Evolutionary conservation across 352 stramenopile genomes (phyloP), one percentile per base, ranked within the genome.

Genomic region (Phytophthora pisi): DNA sequence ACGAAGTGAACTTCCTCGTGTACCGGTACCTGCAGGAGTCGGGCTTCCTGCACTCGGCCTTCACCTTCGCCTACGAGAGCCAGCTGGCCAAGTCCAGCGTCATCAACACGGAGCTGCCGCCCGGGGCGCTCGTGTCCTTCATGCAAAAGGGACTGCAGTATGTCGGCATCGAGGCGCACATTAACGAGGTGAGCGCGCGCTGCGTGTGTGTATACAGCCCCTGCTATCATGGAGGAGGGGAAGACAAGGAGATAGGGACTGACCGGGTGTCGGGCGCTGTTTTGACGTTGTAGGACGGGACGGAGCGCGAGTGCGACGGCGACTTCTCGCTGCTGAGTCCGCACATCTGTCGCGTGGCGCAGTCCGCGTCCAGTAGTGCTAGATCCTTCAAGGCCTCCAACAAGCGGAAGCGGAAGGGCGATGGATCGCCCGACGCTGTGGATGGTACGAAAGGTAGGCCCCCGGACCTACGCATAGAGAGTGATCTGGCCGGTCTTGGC

Each of bases 41-140:
- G 23, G 96, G 97, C 13, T 99, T 99, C 73, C 86, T 98, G 63
- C 97, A 99, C 82, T 97, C 96, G 24, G 92, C 97, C 47, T 99
- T 99, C 75, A 98, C 96, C n/a, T 99, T 99, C 70, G 95, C 93
- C 18, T 98, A 99, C 68, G 97, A 99, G 78, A 98, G 92, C 45
- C 93, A 99, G 62, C 71, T 99, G 38, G 91, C 90, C 43, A 97
- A 98, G 78, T 96, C 95, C 20, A 96, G 82, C 58, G 91, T 98
- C 18, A 90, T 97, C 54, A 93, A 96, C 64, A 92, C 91, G 40
- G 85, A 98, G 63, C 80, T 99, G 42, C 97, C 98, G 26, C 97
- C 97, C 0, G 97, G 97, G 13, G 97, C 98, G 54, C 85, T 99
- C 23, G 96, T 99, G 46, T 97, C 95, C 13, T 99, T 99, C 77